These are phyloP conservation scores for Pseudocercospora cruenta DNA, from an alignment of 2,329 filamentous ascomycete genomes.

Conservation along the genomic window DNA sequence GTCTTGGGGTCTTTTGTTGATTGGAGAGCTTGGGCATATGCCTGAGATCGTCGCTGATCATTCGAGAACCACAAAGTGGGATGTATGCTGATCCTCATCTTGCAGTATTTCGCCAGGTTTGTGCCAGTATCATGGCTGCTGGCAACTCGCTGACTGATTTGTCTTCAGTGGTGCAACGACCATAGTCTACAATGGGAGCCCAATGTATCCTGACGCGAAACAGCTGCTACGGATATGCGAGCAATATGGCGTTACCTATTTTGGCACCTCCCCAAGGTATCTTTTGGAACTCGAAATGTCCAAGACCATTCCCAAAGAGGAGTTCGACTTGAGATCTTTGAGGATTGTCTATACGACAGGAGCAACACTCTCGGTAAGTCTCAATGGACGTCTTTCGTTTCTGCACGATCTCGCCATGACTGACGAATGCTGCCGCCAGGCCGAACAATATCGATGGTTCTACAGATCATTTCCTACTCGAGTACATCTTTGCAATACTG, in stretches of 20 bases:
- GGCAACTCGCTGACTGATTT: neutral
- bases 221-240: constrained; percentile 43
- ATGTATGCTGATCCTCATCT: neutral
- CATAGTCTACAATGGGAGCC: constrained; percentile 51
- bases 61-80: neutral
- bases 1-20: neutral
- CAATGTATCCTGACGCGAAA: constrained; percentile 45
- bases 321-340: constrained; percentile 45
- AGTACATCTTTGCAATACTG: constrained; percentile 48
- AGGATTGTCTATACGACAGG: constrained; percentile 52
- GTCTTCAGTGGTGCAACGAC: constrained; percentile 41
- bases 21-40: neutral
- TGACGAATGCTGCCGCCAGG: neutral
- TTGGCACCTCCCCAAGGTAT: constrained; percentile 51
- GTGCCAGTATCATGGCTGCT: neutral
- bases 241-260: constrained; percentile 46
- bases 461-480: constrained; percentile 45
- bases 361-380: constrained; percentile 42
- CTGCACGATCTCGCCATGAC: neutral
- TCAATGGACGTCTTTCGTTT: neutral
- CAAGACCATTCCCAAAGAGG: constrained; percentile 40
- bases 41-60: neutral
- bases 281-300: constrained; percentile 48
- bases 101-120: neutral
- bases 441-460: constrained; percentile 52